Conservation (phyloP, 495 filamentous ascomycete genomes). For the Hypoxylon trugodes region DNA sequence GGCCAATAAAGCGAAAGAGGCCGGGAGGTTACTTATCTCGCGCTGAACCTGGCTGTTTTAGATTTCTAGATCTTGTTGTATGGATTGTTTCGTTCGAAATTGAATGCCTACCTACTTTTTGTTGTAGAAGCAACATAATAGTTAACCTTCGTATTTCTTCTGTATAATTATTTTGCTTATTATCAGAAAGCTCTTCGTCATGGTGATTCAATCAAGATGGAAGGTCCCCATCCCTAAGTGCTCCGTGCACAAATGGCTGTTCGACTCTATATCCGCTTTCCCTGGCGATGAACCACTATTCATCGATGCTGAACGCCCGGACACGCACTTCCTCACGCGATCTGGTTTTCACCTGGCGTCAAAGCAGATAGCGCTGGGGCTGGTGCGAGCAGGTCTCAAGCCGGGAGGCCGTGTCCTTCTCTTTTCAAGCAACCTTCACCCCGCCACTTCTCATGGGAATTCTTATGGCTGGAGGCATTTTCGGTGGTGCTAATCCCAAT, state of each 20-base stretch:
- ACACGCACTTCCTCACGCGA: slow-evolving; percentile 52
- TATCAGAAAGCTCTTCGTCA: slow-evolving; percentile 12
- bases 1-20: too few species aligned
- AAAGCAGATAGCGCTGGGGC: slow-evolving; percentile 75
- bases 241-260: slow-evolving; percentile 50
- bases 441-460: slow-evolving; percentile 76
- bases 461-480: slow-evolving; percentile 80
- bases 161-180: background rate
- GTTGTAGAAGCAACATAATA: too few species aligned
- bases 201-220: slow-evolving; percentile 58
- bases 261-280: slow-evolving; percentile 48
- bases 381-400: slow-evolving; percentile 70
- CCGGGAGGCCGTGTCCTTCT: slow-evolving; percentile 76
- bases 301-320: slow-evolving; percentile 65
- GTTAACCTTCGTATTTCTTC: background rate
- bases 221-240: slow-evolving; percentile 43
- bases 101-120: too few species aligned
- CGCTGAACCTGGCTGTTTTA: too few species aligned
- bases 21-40: too few species aligned
- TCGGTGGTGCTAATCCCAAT: slow-evolving; percentile 81
- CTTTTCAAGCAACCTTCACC: slow-evolving; percentile 77
- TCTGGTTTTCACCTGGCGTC: slow-evolving; percentile 70
- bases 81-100: too few species aligned
- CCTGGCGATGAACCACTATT: slow-evolving; percentile 49
- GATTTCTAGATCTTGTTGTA: too few species aligned